Percentiles rank a stretch among this genome's conserved stretches.
phyloP scores from a whole-genome alignment of 1,284 basidiomycete genomes.

The Tylopilus sp. region DNA sequence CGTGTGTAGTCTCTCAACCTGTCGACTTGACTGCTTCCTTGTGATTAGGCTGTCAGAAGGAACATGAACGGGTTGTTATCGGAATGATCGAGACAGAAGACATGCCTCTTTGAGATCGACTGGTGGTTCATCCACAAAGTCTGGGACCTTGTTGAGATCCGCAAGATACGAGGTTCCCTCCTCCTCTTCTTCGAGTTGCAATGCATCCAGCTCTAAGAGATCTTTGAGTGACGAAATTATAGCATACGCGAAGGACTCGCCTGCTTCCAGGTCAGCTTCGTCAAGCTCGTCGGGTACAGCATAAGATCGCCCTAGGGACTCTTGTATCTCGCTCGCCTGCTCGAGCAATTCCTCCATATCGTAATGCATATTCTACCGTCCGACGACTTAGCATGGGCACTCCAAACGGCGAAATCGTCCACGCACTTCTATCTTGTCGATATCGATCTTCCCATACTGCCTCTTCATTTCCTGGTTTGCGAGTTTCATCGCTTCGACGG shows the following conservation, averaged over 20 bases:
- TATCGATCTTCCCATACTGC: slow-evolving; percentile 96
- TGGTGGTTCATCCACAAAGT: slow-evolving; percentile 87
- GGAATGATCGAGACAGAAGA: slow-evolving; percentile 3
- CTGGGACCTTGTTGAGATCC: slow-evolving; percentile 83
- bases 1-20: slow-evolving; percentile 20
- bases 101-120: slow-evolving; percentile 61
- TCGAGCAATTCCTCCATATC: slow-evolving; percentile 99
- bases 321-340: slow-evolving; percentile 97
- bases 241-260: slow-evolving; percentile 46
- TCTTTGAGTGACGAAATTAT: slow-evolving; percentile 7
- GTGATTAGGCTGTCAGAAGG: slow-evolving; percentile 23
- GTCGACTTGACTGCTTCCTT: slow-evolving; percentile 61
- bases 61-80: slow-evolving; percentile 10
- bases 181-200: slow-evolving; percentile 85
- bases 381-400: neutral
- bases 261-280: slow-evolving; percentile 96
- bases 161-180: slow-evolving; percentile 84
- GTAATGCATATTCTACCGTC: slow-evolving; percentile 79
- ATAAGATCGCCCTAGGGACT: slow-evolving; percentile 90
- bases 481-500: slow-evolving; percentile 95
- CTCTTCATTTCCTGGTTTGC: slow-evolving; percentile 97
- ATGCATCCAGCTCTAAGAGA: slow-evolving; percentile 80
- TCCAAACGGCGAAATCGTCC: neutral
- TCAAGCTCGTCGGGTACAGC: slow-evolving; percentile 97
- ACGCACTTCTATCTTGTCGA: slow-evolving; percentile 95